phyloP scores from a whole-genome alignment of 345 rosid species.

The Brassica carinata region DNA sequence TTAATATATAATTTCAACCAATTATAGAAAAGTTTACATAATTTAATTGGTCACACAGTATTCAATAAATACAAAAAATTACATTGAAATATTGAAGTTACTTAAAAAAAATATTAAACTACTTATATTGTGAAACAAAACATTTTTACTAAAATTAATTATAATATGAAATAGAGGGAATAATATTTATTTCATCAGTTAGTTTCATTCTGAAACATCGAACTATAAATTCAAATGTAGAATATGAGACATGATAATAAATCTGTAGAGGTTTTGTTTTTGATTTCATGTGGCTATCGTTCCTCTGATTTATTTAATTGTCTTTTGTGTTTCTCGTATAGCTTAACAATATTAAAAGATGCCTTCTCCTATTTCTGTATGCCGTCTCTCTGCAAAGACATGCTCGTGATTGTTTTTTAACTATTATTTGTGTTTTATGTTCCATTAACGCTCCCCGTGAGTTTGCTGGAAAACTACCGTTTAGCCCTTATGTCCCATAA shows the following conservation, averaged over 20 bases:
- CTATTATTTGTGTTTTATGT: not conserved
- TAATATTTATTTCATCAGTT: not conserved
- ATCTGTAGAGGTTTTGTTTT: not conserved
- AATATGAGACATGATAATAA: not conserved
- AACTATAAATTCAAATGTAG: not conserved
- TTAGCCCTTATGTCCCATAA: conserved; percentile 4
- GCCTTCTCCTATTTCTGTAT: conserved; percentile 42
- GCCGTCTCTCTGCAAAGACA: conserved; percentile 51
- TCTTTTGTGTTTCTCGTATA: conserved; percentile 10
- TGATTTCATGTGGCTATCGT: conserved; percentile 27
- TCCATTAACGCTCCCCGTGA: conserved; percentile 47
- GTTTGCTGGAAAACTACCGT: not conserved
- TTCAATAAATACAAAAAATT: too few relatives aligned
- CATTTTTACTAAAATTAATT: not conserved
- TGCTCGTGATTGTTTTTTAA: conserved; percentile 56
- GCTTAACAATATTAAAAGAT: conserved; percentile 11
- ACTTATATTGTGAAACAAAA: too few relatives aligned
- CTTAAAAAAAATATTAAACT: too few relatives aligned
- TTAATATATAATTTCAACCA: too few relatives aligned
- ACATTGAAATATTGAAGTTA: too few relatives aligned
- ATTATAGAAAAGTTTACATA: too few relatives aligned
- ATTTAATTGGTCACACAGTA: not conserved
- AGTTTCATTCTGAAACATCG: not conserved
- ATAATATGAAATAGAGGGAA: not conserved
- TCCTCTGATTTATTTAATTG: not conserved